Conservation (phyloP, 768 basidiomycete genomes). For the Termitomyces sp. region DNA sequence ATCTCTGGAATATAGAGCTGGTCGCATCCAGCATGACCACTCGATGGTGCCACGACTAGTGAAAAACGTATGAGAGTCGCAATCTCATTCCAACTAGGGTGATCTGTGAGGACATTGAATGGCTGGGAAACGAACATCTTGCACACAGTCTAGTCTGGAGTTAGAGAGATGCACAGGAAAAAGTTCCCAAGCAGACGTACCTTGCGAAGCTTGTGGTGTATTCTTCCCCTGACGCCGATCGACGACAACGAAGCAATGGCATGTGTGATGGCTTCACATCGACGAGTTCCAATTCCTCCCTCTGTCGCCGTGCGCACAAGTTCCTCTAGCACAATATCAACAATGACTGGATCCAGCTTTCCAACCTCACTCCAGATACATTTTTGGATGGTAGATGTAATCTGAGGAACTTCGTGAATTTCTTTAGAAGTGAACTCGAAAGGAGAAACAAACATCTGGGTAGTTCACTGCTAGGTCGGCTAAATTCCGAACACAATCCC, state of each 20-base stretch:
- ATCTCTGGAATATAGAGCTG: slow-evolving; percentile 84
- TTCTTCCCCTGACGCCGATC: slow-evolving; percentile 72
- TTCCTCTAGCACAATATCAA: slow-evolving; percentile 78
- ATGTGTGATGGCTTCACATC: slow-evolving; percentile 74
- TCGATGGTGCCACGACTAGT: slow-evolving; percentile 66
- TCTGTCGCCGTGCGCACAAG: slow-evolving; percentile 80
- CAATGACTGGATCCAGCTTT: slow-evolving; percentile 59
- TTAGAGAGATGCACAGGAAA: not conserved
- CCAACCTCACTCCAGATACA: slow-evolving; percentile 77
- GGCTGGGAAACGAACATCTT: slow-evolving; percentile 62
- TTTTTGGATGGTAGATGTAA: slow-evolving; percentile 64
- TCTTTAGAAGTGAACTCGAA: not conserved
- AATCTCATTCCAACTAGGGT: slow-evolving; percentile 78
- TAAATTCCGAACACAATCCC: slow-evolving; percentile 78
- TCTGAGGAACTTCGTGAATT: slow-evolving; percentile 32
- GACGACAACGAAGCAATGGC: slow-evolving; percentile 73
- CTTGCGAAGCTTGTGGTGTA: slow-evolving; percentile 78
- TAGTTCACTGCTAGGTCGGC: slow-evolving; percentile 73
- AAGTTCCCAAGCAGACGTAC: slow-evolving; percentile 29
- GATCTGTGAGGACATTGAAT: slow-evolving; percentile 62
- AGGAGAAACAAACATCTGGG: slow-evolving; percentile 49
- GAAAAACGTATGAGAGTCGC: slow-evolving; percentile 76
- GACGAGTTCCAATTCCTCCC: slow-evolving; percentile 69
- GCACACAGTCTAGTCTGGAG: slow-evolving; percentile 52
- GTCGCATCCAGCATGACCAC: slow-evolving; percentile 57